Conservation (phyloP, 2,329 filamentous ascomycete species). For the Epichloe gansuensis region DNA sequence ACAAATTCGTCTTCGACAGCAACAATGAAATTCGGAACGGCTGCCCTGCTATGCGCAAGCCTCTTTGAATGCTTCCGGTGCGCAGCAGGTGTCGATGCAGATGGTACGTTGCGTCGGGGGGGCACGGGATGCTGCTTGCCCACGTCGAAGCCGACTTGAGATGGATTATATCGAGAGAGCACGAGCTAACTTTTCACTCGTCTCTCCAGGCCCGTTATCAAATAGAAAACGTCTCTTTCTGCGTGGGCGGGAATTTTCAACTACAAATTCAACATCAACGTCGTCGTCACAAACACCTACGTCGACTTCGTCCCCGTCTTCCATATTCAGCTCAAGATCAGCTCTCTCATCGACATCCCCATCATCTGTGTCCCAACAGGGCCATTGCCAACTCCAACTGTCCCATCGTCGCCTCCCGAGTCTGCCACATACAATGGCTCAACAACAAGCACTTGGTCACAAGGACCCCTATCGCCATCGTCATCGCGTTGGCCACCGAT, state of each 20-base stretch:
- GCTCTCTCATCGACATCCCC: background rate
- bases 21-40: constrained; percentile 10
- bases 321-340: background rate
- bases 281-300: background rate
- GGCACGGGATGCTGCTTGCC: background rate
- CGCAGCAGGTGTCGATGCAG: constrained; percentile 10
- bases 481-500: background rate
- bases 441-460: background rate
- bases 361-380: background rate
- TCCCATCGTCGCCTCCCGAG: background rate
- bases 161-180: background rate
- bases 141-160: background rate
- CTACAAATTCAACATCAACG: background rate
- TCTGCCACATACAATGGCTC: background rate
- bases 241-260: background rate
- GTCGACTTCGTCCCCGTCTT: background rate
- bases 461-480: background rate
- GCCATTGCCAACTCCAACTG: background rate
- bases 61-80: constrained; percentile 7
- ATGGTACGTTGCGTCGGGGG: constrained; percentile 1
- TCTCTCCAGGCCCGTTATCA: background rate
- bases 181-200: background rate
- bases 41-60: constrained; percentile 9
- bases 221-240: background rate
- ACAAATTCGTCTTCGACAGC: background rate